Base-by-base conservation (phyloP, 495 filamentous ascomycete genomes). In the Podospora australis region DNA sequence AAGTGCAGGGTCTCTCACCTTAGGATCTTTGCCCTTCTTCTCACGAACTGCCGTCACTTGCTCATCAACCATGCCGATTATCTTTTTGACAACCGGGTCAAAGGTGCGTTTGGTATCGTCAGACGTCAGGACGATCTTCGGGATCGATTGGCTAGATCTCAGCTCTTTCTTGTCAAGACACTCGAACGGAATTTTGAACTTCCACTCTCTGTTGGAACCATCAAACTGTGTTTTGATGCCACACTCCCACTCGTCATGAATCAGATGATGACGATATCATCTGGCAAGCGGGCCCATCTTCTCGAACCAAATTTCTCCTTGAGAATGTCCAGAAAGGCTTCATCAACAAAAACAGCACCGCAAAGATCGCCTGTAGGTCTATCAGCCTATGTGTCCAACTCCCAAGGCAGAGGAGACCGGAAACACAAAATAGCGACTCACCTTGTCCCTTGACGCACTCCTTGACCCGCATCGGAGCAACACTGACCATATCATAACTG, bases 301-400 rank as follows among this genome's bases (percentile, higher is more conserved):
- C 16, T 24, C 0, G 6, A 3, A 1, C 28, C 30, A 16, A 58
- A 46, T 6, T 48, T 48, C 5, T 19, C 5, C 40, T 46, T 52
- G 17, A 58, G 32, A 20, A 55, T 9, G 4, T 49, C 14, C 28
- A 25, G 7, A 13, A 60, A 60, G 1, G 25, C 39, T 21, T 60
- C 53, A 20, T 59, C 57, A 3, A 59, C 34, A 14, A 56, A 57
- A 6, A 56, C 42, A 2, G 43, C 53, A 21, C 57, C 57, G 22
- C 50, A 57, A 0, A 60, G 47, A 3, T n/a, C n/a, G n/a, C n/a
- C n/a, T n/a, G n/a, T n/a, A n/a, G n/a, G n/a, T n/a, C n/a, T n/a
- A n/a, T n/a, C n/a, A n/a, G n/a, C n/a, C n/a, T n/a, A n/a, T n/a
- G n/a, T n/a, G n/a, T n/a, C n/a, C n/a, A n/a, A n/a, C n/a, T n/a